Base-by-base conservation (phyloP, 2,329 filamentous ascomycete genomes). In the Thielaviopsis ethacetica region DNA sequence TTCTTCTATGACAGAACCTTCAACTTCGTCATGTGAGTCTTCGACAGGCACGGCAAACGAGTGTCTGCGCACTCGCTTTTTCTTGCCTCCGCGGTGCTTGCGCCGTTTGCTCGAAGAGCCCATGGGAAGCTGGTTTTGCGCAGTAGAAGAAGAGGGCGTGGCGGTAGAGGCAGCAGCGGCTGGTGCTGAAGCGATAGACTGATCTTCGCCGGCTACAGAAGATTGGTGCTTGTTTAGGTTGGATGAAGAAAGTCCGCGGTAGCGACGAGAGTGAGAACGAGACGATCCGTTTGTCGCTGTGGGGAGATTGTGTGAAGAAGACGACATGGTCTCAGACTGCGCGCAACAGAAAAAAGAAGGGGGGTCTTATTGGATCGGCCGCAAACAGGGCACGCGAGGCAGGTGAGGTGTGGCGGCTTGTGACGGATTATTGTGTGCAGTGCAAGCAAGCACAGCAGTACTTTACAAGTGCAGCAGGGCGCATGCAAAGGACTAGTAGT, bases 71-170 rank as follows among this genome's bases (percentile, higher is more conserved):
- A 82, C 72, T 61, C 82, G 82, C 71, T 86, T 86, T 73, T 89
- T 90, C 76, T 85, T 91, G 44, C 86, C 85, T 34, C 81, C 84
- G 52, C 87, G 81, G 65, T 83, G 85, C 67, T 85, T 86, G 68
- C 61, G 59, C 22, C 71, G 67, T 69, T 88, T 87, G 74, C 84
- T 83, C 65, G 64, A 30, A 63, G 63, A 54, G 61, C 61, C 63
- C 30, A 59, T 59, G 30, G 53, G 22, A 52, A 19, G 59, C 47
- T 26, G 59, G 56, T 49, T 60, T 54, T 30, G 60, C 26, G 53
- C 59, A 27, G 56, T 44, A 22, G 51, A 49, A 22, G 51, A 49
- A 27, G 27, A 34, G n/a, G 59, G 21, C 27, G 52, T 30, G 15
- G 54, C 27, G 19, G 50, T 44, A 44, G 38, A 7, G n/a, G 13